A percentile compares a stretch with the other conserved stretches of the same genome.
phyloP scores from a whole-genome alignment of 805 yeast species.

The Candida sonorensis region DNA sequence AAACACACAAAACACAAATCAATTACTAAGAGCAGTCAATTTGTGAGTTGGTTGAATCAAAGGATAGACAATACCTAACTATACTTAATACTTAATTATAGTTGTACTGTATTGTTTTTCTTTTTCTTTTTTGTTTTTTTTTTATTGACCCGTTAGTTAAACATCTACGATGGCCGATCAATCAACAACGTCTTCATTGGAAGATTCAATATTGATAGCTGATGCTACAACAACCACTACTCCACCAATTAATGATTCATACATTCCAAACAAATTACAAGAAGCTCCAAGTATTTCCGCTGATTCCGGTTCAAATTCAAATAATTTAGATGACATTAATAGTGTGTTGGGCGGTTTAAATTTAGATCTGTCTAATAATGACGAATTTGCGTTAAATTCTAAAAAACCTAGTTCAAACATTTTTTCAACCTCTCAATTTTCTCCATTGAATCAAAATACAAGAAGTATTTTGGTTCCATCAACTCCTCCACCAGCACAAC shows the following conservation, averaged over 20 bases:
- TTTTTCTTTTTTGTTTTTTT: background rate
- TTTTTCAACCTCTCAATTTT: slow-evolving; percentile 21
- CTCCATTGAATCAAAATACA: slow-evolving; percentile 16
- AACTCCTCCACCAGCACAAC: slow-evolving; percentile 21
- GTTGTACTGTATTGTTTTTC: no score
- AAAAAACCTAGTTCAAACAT: no score
- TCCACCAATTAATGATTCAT: slow-evolving; percentile 25
- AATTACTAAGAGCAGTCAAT: no score
- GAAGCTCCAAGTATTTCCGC: no score
- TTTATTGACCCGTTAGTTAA: background rate
- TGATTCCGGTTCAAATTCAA: slow-evolving; percentile 5
- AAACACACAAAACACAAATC: no score
- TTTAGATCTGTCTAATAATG: slow-evolving; percentile 27
- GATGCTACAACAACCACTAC: slow-evolving; percentile 25
- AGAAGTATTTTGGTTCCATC: slow-evolving; percentile 16
- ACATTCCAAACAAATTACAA: no score
- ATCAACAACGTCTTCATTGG: slow-evolving; percentile 27
- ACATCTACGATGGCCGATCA: slow-evolving; percentile 25
- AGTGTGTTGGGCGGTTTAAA: slow-evolving; percentile 42
- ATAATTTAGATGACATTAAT: slow-evolving; percentile 34
- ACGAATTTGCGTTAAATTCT: slow-evolving; percentile 4
- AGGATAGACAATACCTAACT: no score
- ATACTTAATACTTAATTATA: no score
- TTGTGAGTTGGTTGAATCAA: no score
- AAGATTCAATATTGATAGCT: slow-evolving; percentile 20